Evolutionary conservation across 768 basidiomycete genomes (phyloP), one percentile per base, ranked within the genome.

Genomic region (Rhodosporidiobolus sp.): DNA sequence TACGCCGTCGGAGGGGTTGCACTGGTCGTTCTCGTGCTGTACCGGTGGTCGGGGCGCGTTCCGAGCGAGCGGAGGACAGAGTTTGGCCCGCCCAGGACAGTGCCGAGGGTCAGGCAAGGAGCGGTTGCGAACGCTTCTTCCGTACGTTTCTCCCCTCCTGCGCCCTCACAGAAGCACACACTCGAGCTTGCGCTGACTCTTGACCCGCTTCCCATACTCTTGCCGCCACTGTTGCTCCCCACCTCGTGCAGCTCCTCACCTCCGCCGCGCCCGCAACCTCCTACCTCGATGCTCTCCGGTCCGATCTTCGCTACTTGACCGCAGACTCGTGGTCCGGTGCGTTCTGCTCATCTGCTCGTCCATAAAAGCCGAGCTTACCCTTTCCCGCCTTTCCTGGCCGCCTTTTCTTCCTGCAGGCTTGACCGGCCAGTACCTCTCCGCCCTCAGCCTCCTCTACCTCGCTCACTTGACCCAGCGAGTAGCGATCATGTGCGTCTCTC

Each of bases 281-380:
- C 7, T 72, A 72, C 45, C 38, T 53, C 16, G 62, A 72, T 4
- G 62, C 71, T 1, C 63, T 72, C 19, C 48, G 71, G 4, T 32
- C 71, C 7, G 71, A 72, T 14, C 34, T 72, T 26, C 48, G 71
- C 6, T 72, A 72, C 53, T 43, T 72, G 17, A 72, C 70, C 5
- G 61, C 63, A 14, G 67, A 69, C 30, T 57, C 54, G 4, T 69
- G 67, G 58, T 59, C 58, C 26, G 67, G 70, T 67, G n/a, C 30
- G 70, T 43, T 12, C 26, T 6, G 46, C 22, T 43, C 38, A 14
- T 14, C 38, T 43, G 7, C 28, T 34, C 24, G 11, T 6, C 12
- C 32, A 22, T n/a, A 2, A 4, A 6, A 4, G 12, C 19, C 11
- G 6, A 11, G 16, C 24, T 46, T 22, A 32, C 22, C n/a, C n/a